Conservation (phyloP, 148 eudicot genomes). For the Cornus florida region DNA sequence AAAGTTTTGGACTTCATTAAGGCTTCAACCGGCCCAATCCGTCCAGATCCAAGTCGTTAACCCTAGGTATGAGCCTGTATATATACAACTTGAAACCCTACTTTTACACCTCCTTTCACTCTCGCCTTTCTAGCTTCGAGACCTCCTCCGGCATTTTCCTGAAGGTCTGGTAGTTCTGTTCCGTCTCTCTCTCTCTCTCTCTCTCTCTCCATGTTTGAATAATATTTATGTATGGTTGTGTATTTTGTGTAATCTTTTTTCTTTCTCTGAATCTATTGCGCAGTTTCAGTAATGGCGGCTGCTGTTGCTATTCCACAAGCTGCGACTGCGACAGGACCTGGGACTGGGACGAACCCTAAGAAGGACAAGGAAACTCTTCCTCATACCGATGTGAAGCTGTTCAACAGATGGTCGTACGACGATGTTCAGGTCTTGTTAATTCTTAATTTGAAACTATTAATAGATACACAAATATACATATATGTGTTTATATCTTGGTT, state of each 20-base stretch:
- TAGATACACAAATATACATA: not conserved
- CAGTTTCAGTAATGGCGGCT: not conserved
- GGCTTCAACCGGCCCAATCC: too few relatives aligned
- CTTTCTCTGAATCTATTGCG: not conserved
- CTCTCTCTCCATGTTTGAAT: too few relatives aligned
- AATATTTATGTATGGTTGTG: too few relatives aligned
- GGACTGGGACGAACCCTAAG: not conserved
- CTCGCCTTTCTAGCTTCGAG: too few relatives aligned
- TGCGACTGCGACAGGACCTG: not conserved
- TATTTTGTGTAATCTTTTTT: not conserved
- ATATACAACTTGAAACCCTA: too few relatives aligned
- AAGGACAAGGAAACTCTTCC: not conserved
- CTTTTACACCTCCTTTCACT: too few relatives aligned
- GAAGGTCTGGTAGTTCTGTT: too few relatives aligned
- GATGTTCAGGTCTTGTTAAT: constrained; percentile 23
- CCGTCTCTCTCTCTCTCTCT: too few relatives aligned
- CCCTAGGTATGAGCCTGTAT: too few relatives aligned
- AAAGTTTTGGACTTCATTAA: too few relatives aligned
- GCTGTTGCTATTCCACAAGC: not conserved
- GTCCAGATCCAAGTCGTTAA: too few relatives aligned
- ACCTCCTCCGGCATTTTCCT: too few relatives aligned
- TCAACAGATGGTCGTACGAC: constrained; percentile 35
- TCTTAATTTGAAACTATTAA: not conserved
- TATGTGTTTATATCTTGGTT: not conserved
- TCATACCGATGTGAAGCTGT: constrained; percentile 25